Percentiles rank a stretch among this genome's conserved stretches.
phyloP scores from a whole-genome alignment of 345 rosid species.

The Rhodamnia argentea region DNA sequence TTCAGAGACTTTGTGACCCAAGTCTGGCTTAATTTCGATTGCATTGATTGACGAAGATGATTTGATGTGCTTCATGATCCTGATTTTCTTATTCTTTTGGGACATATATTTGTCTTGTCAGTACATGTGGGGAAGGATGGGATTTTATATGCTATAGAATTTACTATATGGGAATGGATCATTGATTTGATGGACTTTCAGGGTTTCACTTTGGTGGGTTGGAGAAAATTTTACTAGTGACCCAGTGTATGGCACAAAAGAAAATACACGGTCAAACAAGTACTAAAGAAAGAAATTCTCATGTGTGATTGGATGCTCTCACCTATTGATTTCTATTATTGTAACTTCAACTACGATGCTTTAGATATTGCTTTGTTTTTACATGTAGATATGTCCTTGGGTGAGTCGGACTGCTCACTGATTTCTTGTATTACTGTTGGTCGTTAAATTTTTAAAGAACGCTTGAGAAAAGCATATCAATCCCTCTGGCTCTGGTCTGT shows the following conservation, averaged over 20 bases:
- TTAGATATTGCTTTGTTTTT: background rate
- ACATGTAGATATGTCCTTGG: background rate
- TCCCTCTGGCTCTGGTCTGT: background rate
- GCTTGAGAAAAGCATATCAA: background rate
- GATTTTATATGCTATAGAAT: background rate
- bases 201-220: background rate
- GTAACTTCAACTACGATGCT: background rate
- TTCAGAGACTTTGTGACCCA: background rate
- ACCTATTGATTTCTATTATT: background rate
- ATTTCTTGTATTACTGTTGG: background rate
- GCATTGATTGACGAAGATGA: background rate
- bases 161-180: background rate
- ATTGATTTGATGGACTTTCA: background rate
- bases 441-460: background rate
- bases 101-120: background rate
- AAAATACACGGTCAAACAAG: background rate
- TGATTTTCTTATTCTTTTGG: background rate
- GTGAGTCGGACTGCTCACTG: background rate
- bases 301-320: background rate
- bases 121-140: background rate
- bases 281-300: background rate
- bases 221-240: background rate
- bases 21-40: background rate
- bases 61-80: background rate
- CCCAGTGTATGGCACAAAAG: background rate